Percentiles rank a stretch among this genome's conserved stretches.
Conservation (phyloP, 225 moss, liverwort and hornwort species). For the Lunularia cruciata region DNA sequence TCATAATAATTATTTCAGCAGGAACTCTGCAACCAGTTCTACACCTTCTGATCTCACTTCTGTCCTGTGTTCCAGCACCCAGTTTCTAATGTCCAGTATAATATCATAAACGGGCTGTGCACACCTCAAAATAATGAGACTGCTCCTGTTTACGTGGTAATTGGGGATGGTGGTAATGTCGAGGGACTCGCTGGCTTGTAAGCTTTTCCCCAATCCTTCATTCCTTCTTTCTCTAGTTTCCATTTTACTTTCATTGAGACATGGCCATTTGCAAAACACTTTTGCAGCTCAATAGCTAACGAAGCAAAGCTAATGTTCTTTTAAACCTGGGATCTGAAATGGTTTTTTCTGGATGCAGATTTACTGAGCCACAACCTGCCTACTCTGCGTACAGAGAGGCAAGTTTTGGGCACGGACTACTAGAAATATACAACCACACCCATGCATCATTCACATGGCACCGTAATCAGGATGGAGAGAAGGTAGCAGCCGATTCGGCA, state of each 20-base stretch:
- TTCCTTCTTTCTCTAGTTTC: background rate
- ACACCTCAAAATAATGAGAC: conserved; percentile 29
- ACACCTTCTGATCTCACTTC: background rate
- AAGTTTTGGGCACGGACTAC: conserved; percentile 75
- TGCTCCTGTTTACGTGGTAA: conserved; percentile 43
- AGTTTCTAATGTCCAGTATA: conserved; percentile 37
- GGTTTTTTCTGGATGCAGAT: conserved; percentile 38
- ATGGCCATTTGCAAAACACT: too few species aligned
- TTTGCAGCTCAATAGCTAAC: too few species aligned
- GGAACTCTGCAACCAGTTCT: too few species aligned
- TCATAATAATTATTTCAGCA: too few species aligned
- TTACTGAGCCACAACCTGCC: conserved; percentile 53
- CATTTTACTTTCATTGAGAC: background rate
- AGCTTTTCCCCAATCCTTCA: conserved; percentile 13
- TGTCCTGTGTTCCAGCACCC: conserved; percentile 36
- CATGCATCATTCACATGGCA: conserved; percentile 82
- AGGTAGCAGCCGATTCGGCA: conserved; percentile 60
- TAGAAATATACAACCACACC: conserved; percentile 60
- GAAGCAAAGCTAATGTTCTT: background rate
- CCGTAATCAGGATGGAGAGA: conserved; percentile 70
- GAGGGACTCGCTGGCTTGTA: conserved; percentile 44
- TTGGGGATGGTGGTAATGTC: conserved; percentile 52
- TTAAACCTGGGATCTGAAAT: background rate
- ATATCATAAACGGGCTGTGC: conserved; percentile 41
- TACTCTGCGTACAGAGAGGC: conserved; percentile 83